phyloP scores from a whole-genome alignment of 2,329 filamentous ascomycete genomes.

The Beauveria asiatica region DNA sequence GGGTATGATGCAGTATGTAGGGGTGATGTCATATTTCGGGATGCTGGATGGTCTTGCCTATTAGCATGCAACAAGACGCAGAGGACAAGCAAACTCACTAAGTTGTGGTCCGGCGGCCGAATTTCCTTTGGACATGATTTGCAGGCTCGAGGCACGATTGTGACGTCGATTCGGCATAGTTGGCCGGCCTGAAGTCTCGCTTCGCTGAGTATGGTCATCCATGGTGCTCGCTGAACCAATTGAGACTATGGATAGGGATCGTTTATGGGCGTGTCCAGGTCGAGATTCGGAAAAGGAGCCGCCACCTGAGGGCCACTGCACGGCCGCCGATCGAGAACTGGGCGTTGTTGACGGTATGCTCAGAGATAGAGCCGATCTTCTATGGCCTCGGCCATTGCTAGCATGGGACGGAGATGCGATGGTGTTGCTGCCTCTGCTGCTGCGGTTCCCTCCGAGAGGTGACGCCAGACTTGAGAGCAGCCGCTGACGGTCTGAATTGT shows the following conservation, averaged over 20 bases:
- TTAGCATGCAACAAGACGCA: conserved; percentile 22
- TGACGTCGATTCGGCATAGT: conserved; percentile 56
- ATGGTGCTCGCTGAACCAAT: conserved; percentile 50
- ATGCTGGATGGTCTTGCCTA: conserved; percentile 25
- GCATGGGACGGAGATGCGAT: conserved; percentile 37
- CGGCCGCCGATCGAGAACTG: conserved; percentile 36
- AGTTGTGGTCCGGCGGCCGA: conserved; percentile 33
- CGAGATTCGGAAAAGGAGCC: conserved; percentile 22
- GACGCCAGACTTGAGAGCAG: conserved; percentile 31
- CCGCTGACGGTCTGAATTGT: conserved; percentile 27
- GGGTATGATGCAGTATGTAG: conserved; percentile 48
- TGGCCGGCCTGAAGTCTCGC: conserved; percentile 33
- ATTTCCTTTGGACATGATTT: conserved; percentile 46
- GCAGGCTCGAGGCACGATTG: conserved; percentile 71
- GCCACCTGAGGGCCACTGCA: conserved; percentile 36
- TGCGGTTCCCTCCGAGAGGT: conserved; percentile 30
- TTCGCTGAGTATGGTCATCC: conserved; percentile 37
- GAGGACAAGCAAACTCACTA: conserved; percentile 25
- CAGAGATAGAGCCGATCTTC: conserved; percentile 56
- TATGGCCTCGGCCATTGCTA: conserved; percentile 46
- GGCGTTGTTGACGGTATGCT: conserved; percentile 40
- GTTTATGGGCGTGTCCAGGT: conserved; percentile 54
- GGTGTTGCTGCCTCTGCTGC: conserved; percentile 32
- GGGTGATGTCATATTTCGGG: conserved; percentile 40
- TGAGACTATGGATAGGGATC: conserved; percentile 76